A percentile compares a stretch with the other conserved stretches of the same genome.
Conservation (phyloP, 2,329 filamentous ascomycete genomes). For the Botryotinia calthae region DNA sequence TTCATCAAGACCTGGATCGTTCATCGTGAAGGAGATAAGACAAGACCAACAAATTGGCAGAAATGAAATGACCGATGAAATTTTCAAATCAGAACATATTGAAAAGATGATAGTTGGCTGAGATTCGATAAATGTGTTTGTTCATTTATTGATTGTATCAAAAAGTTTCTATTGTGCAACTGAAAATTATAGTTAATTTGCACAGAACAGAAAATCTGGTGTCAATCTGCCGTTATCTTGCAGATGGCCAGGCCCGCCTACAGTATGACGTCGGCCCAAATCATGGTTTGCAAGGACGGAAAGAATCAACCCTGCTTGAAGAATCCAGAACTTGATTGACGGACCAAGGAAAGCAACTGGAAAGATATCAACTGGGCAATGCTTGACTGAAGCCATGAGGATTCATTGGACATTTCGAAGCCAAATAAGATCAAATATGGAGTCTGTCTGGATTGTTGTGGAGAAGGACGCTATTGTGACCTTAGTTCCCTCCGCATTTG, state of each 20-base stretch:
- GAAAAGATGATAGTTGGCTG: background rate
- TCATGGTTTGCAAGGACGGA: background rate
- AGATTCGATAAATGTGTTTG: background rate
- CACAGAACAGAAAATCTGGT: background rate
- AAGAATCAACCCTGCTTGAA: background rate
- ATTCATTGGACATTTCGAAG: background rate
- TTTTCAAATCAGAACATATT: background rate
- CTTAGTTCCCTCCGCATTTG: background rate
- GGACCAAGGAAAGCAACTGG: background rate
- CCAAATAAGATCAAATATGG: background rate
- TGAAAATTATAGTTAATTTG: background rate
- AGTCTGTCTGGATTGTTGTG: background rate
- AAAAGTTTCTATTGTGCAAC: background rate
- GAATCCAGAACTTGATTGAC: background rate
- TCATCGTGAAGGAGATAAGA: slow-evolving; percentile 30
- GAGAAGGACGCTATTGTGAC: background rate
- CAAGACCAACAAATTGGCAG: background rate
- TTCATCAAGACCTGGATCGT: slow-evolving; percentile 36
- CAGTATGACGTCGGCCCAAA: slow-evolving; percentile 3
- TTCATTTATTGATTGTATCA: background rate
- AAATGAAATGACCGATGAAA: background rate
- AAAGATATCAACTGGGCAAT: background rate
- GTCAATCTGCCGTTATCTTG: background rate
- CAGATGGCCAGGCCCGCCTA: background rate
- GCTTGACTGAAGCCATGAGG: background rate